Conservation (phyloP, 2,329 filamentous ascomycete species). For the Coniochaeta prunicola region DNA sequence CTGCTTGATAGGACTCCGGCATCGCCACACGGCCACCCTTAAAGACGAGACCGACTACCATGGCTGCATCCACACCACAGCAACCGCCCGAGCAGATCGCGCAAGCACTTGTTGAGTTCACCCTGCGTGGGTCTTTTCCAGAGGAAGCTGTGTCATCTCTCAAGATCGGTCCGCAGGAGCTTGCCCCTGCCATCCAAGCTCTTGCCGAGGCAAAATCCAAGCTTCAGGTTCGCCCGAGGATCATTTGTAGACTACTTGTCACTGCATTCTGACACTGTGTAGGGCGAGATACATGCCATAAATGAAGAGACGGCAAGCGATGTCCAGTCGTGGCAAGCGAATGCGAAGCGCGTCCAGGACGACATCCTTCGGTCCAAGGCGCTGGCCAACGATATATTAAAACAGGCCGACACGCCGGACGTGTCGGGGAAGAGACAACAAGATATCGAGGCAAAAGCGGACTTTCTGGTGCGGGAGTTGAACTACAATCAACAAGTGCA, state of each 20-base stretch:
- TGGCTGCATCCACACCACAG: constrained; percentile 9
- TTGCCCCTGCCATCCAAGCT: constrained; percentile 32
- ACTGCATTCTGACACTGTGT: constrained; percentile 1
- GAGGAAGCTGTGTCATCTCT: constrained; percentile 35
- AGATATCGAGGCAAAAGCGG: constrained; percentile 45
- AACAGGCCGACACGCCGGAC: constrained; percentile 60
- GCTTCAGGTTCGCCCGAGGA: constrained; percentile 30
- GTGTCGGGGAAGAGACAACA: constrained; percentile 44
- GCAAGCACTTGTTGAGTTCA: constrained; percentile 57
- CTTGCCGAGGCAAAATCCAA: constrained; percentile 33
- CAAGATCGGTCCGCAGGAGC: constrained; percentile 23
- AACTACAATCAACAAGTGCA: constrained; percentile 52
- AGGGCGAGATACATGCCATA: constrained; percentile 67
- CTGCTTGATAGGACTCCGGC: background rate
- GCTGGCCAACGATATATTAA: constrained; percentile 74
- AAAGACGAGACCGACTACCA: constrained; percentile 3
- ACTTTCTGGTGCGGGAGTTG: constrained; percentile 51
- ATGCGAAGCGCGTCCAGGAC: constrained; percentile 75
- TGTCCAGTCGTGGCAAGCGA: constrained; percentile 77
- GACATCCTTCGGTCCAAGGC: constrained; percentile 77
- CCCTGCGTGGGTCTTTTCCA: constrained; percentile 38
- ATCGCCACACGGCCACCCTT: background rate
- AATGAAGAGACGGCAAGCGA: constrained; percentile 73
- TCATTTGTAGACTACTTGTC: constrained; percentile 3
- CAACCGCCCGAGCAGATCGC: constrained; percentile 23